These are phyloP conservation scores for Rosa persica DNA, from an alignment of 306 rosid species.

Conservation along the genomic window DNA sequence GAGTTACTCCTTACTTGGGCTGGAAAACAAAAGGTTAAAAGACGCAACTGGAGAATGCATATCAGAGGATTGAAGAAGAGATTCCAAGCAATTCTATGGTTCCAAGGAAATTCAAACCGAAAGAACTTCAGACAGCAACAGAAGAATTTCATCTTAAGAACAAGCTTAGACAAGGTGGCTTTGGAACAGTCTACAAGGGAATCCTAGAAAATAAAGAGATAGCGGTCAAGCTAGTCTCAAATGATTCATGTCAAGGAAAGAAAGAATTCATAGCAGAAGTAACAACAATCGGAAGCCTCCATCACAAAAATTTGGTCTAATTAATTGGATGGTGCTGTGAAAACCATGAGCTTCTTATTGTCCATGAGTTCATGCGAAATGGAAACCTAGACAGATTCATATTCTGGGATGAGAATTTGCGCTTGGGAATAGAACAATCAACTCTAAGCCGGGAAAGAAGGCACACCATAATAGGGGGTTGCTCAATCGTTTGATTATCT, in stretches of 20 bases:
- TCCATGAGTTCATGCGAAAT: conserved; percentile 76
- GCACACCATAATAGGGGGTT: not conserved
- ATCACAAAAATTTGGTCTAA: conserved; percentile 51
- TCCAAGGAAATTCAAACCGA: conserved; percentile 46
- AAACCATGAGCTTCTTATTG: conserved; percentile 58
- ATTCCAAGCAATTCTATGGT: conserved; percentile 42
- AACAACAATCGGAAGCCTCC: conserved; percentile 54
- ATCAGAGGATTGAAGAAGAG: conserved; percentile 42
- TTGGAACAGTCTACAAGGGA: conserved; percentile 79
- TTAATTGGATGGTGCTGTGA: conserved; percentile 82
- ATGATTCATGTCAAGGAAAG: conserved; percentile 68
- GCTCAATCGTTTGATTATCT: too few relatives aligned
- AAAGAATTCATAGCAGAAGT: conserved; percentile 80
- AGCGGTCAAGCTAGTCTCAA: conserved; percentile 63
- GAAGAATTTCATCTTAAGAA: not conserved
- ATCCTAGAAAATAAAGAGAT: conserved; percentile 41
- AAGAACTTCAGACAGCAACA: conserved; percentile 51
- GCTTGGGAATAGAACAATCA: not conserved
- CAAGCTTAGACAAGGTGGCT: conserved; percentile 61
- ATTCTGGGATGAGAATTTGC: conserved; percentile 25
- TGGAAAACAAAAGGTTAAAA: too few relatives aligned
- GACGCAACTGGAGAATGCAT: conserved; percentile 26
- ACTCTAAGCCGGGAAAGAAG: conserved; percentile 51
- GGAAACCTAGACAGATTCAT: conserved; percentile 65
- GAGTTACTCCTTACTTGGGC: too few relatives aligned